These are phyloP conservation scores for Nymphaea colorata DNA, from an alignment of 164 flowering plant species.

Conservation along the genomic window DNA sequence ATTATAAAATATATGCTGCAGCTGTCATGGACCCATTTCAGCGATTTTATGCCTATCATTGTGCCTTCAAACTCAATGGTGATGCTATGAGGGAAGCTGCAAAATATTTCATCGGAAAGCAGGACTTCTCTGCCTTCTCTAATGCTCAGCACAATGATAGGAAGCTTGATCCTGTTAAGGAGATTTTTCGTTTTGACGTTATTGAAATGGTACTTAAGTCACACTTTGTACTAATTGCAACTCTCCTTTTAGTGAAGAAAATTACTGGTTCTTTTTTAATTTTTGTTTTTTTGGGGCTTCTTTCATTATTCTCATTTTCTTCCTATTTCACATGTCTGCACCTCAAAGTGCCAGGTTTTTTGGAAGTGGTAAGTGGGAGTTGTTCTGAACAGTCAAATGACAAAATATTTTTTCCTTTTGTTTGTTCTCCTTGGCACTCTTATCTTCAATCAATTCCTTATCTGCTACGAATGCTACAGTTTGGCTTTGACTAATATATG, in stretches of 20 bases:
- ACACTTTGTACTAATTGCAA: neutral
- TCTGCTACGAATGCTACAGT: no score
- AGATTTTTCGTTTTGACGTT: conserved; percentile 62
- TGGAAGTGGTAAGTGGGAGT: no score
- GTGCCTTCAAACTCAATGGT: conserved; percentile 50
- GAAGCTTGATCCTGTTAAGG: conserved; percentile 55
- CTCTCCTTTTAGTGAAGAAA: neutral
- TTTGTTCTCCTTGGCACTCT: neutral
- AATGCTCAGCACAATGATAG: conserved; percentile 51
- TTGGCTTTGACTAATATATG: no score
- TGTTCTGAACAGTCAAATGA: no score
- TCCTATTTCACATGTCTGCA: neutral
- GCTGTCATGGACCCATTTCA: conserved; percentile 84
- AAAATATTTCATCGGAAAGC: conserved; percentile 56
- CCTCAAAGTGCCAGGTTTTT: no score
- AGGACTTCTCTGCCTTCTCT: conserved; percentile 81
- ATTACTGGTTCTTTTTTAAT: neutral
- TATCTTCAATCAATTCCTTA: no score
- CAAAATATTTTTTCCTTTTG: no score
- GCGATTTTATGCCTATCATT: conserved; percentile 52
- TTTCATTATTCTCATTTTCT: neutral
- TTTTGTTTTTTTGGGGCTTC: neutral
- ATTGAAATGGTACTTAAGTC: conserved; percentile 45
- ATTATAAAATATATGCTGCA: conserved; percentile 66
- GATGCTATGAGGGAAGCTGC: conserved; percentile 74